Base-by-base conservation (phyloP, 768 basidiomycete species). In the Termitomyces titanicus region DNA sequence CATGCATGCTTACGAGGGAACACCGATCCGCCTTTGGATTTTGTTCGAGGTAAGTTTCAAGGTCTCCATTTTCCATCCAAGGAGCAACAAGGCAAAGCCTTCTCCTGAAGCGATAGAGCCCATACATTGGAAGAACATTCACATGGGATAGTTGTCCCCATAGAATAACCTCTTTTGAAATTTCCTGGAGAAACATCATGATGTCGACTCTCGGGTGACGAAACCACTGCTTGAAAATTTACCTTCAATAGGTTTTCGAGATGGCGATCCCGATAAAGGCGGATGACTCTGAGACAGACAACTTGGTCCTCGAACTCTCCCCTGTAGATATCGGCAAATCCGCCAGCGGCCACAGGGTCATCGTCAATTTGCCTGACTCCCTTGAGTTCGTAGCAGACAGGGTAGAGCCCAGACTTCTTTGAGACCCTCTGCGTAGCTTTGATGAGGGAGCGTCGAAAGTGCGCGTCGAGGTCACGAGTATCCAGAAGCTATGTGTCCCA, bases 21-120 rank as follows among this genome's bases (percentile, higher is more conserved):
- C 2, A 18, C 11, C 51, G 40, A 35, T 43, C 33, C 5, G 33
- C 31, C 2, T 45, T 17, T 5, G 43, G 51, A 12, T 43, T 53
- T 5, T 17, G 17, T 37, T 53, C 34, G n/a, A 53, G 43, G 24
- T 53, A 53, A 11, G 17, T 13, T 8, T 7, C 33, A 22, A 53
- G 17, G 22, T 53, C 51, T 1, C 51, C 51, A n/a, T 53, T 17
- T 12, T 43, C 43, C 51, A 53, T 53, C 51, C 51, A 53, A 31
- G 39, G 51, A n/a, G 51, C n/a, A 10, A 44, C 51, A 31, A 53
- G 29, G n/a, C 51, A 53, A 22, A 45, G 20, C 20, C 43, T 42
- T 3, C 18, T 33, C 20, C 22, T 20, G 24, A 43, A 53, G 22
- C 51, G 51, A 31, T 53, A 53, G 13, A 53, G 40, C 5, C 51